Evolutionary conservation across 805 yeast genomes (phyloP).

Genomic region (Starmerella stigmatis): DNA sequence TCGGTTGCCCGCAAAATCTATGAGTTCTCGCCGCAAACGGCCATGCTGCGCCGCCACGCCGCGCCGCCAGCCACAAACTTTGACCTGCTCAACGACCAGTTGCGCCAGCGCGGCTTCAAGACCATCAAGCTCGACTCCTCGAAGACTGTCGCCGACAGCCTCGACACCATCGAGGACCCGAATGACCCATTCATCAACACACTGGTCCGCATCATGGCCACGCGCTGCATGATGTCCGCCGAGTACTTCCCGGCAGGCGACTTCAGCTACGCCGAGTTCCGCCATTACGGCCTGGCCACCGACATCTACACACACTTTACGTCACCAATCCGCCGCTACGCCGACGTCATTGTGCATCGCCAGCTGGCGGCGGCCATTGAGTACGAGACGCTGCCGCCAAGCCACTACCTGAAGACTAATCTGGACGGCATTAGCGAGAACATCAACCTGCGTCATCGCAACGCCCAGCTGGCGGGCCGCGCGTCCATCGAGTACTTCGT

Average conservation of each 20-base stretch:
- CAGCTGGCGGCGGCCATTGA: slow-evolving; percentile 98
- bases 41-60: slow-evolving; percentile 95
- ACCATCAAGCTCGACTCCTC: slow-evolving; percentile 72
- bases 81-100: slow-evolving; percentile 79
- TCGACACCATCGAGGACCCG: slow-evolving; percentile 77
- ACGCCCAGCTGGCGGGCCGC: slow-evolving; percentile 98
- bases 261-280: slow-evolving; percentile 79
- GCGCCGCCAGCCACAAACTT: slow-evolving; percentile 95
- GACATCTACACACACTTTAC: slow-evolving; percentile 98
- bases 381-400: slow-evolving; percentile 70
- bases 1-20: slow-evolving; percentile 89
- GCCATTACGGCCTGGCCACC: slow-evolving; percentile 94
- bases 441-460: slow-evolving; percentile 87
- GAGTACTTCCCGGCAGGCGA: slow-evolving; percentile 91
- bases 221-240: slow-evolving; percentile 99
- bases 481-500: slow-evolving; percentile 96
- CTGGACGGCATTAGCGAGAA: slow-evolving; percentile 83
- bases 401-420: slow-evolving; percentile 78
- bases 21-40: slow-evolving; percentile 93
- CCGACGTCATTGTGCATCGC: slow-evolving; percentile 95
- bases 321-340: slow-evolving; percentile 94
- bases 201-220: slow-evolving; percentile 86
- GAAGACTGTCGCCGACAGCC: slow-evolving; percentile 82
- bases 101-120: slow-evolving; percentile 68
- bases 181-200: slow-evolving; percentile 88